These are phyloP conservation scores for Kodamaea derodonti DNA, from an alignment of 1,139 yeast genomes.

Conservation along the genomic window DNA sequence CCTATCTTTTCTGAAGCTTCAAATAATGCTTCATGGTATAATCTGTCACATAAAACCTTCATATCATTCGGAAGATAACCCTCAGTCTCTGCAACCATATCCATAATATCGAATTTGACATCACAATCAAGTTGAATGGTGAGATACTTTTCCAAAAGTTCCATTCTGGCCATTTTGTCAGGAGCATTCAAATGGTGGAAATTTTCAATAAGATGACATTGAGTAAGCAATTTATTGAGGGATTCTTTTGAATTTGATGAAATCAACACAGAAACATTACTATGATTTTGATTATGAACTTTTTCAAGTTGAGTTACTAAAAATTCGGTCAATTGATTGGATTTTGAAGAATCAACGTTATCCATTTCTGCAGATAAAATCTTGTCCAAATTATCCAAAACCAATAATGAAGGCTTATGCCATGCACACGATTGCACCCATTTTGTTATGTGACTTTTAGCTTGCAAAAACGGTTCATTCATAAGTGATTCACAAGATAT, in stretches of 20 bases:
- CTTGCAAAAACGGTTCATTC: conserved; percentile 52
- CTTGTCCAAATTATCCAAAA: conserved; percentile 80
- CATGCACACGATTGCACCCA: conserved; percentile 65
- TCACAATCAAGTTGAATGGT: conserved; percentile 25
- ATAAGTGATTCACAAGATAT: conserved; percentile 51
- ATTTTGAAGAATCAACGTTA: conserved; percentile 57
- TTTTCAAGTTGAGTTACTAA: conserved; percentile 37
- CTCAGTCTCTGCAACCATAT: conserved; percentile 76
- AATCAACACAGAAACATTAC: conserved; percentile 51
- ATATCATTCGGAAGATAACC: conserved; percentile 87
- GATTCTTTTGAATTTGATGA: conserved; percentile 64
- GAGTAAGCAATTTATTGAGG: conserved; percentile 57
- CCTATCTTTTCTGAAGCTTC: conserved; percentile 10
- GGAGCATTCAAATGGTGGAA: conserved; percentile 66
- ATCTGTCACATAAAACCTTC: conserved; percentile 66
- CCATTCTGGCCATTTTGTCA: conserved; percentile 55
- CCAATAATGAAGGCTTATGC: conserved; percentile 72
- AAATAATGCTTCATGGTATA: conserved; percentile 63
- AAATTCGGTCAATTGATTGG: conserved; percentile 55
- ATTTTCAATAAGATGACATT: conserved; percentile 70
- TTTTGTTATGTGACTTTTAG: conserved; percentile 39
- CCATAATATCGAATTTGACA: conserved; percentile 54
- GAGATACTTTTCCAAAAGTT: conserved; percentile 49
- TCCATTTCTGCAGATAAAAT: conserved; percentile 71
- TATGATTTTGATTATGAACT: conserved; percentile 34